phyloP scores from a whole-genome alignment of 208 protist species.

The Naegleria fowleri region DNA sequence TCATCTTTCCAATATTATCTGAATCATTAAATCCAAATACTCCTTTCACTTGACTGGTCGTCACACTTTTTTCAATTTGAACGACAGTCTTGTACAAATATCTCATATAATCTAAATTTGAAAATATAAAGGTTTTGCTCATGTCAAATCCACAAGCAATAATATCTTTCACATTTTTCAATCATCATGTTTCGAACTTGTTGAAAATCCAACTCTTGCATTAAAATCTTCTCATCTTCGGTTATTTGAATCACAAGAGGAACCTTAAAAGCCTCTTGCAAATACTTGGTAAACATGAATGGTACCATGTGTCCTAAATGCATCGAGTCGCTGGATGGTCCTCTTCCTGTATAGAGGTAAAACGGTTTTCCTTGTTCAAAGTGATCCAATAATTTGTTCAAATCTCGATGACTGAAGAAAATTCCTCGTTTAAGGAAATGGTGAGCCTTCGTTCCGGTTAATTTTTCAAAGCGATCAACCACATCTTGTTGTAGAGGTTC shows the following conservation, averaged over 20 bases:
- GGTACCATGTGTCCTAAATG: constrained; percentile 98
- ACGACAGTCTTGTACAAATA: constrained; percentile 89
- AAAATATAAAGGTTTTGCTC: constrained; percentile 97
- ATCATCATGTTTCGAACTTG: constrained; percentile 60
- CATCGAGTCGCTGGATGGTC: constrained; percentile 89
- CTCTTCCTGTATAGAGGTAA: constrained; percentile 99
- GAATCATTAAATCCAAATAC: constrained; percentile 86
- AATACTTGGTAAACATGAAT: constrained; percentile 95
- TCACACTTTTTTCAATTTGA: constrained; percentile 79
- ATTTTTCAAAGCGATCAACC: constrained; percentile 69
- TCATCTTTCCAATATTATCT: constrained; percentile 84
- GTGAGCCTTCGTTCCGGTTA: constrained; percentile 71
- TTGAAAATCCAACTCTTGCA: constrained; percentile 81
- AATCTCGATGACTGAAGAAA: constrained; percentile 95
- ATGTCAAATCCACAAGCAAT: constrained; percentile 97
- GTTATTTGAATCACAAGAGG: constrained; percentile 98
- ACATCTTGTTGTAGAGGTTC: constrained; percentile 66
- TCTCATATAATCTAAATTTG: constrained; percentile 94
- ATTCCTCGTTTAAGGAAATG: constrained; percentile 84
- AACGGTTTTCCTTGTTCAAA: constrained; percentile 76
- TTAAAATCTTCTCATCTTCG: constrained; percentile 99
- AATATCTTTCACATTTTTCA: constrained; percentile 96
- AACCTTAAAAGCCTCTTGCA: constrained; percentile 93
- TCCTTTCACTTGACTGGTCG: constrained; percentile 73
- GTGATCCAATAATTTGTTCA: constrained; percentile 77